These are phyloP conservation scores for Medicago arabica DNA, from an alignment of 306 rosid species.

Conservation along the genomic window DNA sequence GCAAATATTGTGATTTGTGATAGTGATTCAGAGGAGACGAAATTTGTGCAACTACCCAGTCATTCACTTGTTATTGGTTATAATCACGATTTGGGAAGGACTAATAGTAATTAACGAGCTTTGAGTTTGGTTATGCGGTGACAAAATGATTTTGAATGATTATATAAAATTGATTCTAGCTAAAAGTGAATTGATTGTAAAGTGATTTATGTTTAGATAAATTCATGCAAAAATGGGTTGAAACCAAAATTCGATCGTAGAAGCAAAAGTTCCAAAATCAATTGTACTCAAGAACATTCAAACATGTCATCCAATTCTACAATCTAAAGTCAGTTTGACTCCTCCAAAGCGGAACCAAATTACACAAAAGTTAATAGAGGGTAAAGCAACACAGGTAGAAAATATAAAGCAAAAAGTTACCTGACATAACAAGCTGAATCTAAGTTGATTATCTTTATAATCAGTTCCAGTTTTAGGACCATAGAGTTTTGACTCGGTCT, in stretches of 20 bases:
- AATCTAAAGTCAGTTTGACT: background rate
- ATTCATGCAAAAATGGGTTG: background rate
- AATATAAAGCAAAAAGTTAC: slow-evolving; percentile 40
- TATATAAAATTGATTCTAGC: background rate
- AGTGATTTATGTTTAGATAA: background rate
- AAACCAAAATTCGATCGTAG: background rate
- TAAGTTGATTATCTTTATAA: slow-evolving; percentile 68
- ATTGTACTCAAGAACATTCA: background rate
- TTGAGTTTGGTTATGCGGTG: background rate
- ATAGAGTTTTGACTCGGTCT: slow-evolving; percentile 70
- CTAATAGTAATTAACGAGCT: slow-evolving; percentile 16
- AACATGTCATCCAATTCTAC: background rate
- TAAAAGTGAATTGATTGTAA: background rate
- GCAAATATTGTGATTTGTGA: background rate
- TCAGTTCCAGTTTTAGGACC: slow-evolving; percentile 75
- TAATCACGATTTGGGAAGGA: background rate
- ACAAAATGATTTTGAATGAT: background rate
- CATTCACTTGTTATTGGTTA: background rate
- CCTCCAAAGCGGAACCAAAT: background rate
- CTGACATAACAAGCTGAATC: slow-evolving; percentile 79
- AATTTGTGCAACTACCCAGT: too few species aligned
- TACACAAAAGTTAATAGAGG: background rate
- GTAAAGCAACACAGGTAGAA: background rate
- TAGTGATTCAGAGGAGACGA: background rate
- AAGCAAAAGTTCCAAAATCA: too few species aligned